Base-by-base conservation (phyloP, 2,329 filamentous ascomycete species). In the Fusarium robinianum region DNA sequence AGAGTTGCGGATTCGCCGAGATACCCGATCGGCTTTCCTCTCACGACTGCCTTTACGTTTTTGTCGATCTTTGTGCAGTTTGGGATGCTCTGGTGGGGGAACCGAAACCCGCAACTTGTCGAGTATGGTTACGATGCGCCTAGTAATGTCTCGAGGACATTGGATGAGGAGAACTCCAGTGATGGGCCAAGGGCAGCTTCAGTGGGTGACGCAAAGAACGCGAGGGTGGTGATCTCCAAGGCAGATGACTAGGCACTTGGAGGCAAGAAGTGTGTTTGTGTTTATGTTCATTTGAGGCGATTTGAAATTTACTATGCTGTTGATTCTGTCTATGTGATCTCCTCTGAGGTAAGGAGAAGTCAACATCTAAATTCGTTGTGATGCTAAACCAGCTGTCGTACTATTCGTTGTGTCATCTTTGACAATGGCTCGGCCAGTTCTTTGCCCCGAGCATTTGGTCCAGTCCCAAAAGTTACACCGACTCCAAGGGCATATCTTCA, bases 1-100 rank as follows among this genome's bases (percentile, higher is more conserved):
- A 60, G 63, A 14, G 66, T 67, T 0, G 53, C 59, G 0, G 67
- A 71, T 29, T 60, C 67, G 1, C 67, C 68, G 1, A 46, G 50
- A 3, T 70, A 70, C 24, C 66, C 67, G 0, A 59, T 71, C 4
- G 68, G 68, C 4, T 71, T 71, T 37, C 67, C 68, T 1, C 47
- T 70, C 2, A 58, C 63, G 0, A 64, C 64, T 0, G 65, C 66
- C 0, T 67, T 71, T 17, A 58, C 56, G 0, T 65, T 63, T 1
- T 55, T 54, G 0, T 66, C 63, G 1, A 66, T 70, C 6, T 8
- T 61, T 3, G 53, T 61, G 1, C 67, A 69, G 29, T 53, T 70
- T 0, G 59, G 58, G 0, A 50, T 70, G 36, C 21, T 67, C 2
- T 66, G 58, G 54, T 70, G 65, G 56, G 45, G 46, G 9, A 49